Evolutionary conservation across 2,329 filamentous ascomycete species (phyloP).

Genomic region (Cordyceps sp.): DNA sequence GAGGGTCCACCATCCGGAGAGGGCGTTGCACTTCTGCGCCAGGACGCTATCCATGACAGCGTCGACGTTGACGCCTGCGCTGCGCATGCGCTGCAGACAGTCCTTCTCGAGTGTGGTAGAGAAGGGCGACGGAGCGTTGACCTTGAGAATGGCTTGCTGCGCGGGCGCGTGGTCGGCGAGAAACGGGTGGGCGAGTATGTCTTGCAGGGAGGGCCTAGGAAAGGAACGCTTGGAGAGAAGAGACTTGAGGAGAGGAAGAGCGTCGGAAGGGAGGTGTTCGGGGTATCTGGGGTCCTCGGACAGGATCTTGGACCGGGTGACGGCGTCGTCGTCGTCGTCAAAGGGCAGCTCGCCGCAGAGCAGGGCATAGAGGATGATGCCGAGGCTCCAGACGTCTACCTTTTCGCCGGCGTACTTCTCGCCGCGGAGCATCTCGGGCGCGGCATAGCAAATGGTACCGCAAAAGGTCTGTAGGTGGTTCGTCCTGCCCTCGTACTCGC

Average conservation of each 20-base stretch:
- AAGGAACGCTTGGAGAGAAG: slow-evolving; percentile 87
- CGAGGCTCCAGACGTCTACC: slow-evolving; percentile 89
- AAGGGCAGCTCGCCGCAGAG: slow-evolving; percentile 80
- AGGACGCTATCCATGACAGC: slow-evolving; percentile 87
- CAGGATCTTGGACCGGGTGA: slow-evolving; percentile 73
- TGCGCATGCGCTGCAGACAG: slow-evolving; percentile 80
- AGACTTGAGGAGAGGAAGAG: slow-evolving; percentile 56
- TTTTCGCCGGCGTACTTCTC: slow-evolving; percentile 98
- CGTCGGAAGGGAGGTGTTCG: slow-evolving; percentile 61
- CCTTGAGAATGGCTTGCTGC: slow-evolving; percentile 76
- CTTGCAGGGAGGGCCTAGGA: slow-evolving; percentile 62
- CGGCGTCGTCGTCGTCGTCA: slow-evolving; percentile 84
- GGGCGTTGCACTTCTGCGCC: slow-evolving; percentile 71
- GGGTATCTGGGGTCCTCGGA: slow-evolving; percentile 75
- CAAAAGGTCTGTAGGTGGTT: slow-evolving; percentile 97
- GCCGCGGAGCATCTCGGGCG: slow-evolving; percentile 94
- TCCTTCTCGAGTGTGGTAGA: slow-evolving; percentile 78
- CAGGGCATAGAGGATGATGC: slow-evolving; percentile 70
- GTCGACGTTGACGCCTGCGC: slow-evolving; percentile 86
- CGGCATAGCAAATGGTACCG: slow-evolving; percentile 93
- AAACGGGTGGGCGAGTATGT: slow-evolving; percentile 79
- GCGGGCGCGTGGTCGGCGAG: slow-evolving; percentile 71
- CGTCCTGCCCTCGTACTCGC: slow-evolving; percentile 88
- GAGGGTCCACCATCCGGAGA: slow-evolving; percentile 93
- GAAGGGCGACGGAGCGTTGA: slow-evolving; percentile 69